Percentiles rank a stretch among this genome's conserved stretches.
phyloP scores from a whole-genome alignment of 495 filamentous ascomycete genomes.

The Penicillium arizonense region DNA sequence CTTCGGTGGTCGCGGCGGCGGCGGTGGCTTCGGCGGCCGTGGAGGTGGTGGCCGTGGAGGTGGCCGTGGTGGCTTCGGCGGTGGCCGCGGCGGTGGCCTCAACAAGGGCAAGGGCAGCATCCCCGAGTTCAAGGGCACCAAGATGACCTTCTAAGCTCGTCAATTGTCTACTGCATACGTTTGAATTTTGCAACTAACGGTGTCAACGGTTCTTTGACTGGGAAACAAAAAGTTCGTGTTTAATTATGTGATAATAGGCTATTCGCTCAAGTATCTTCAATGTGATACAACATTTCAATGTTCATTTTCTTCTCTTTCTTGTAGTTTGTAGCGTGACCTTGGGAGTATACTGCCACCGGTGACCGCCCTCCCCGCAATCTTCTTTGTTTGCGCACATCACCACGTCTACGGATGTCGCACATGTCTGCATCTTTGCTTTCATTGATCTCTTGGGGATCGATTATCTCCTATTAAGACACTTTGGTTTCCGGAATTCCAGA shows the following conservation, averaged over 20 bases:
- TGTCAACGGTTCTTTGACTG: slow-evolving; percentile 19
- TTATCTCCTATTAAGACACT: background rate
- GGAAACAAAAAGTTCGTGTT: slow-evolving; percentile 20
- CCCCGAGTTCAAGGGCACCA: slow-evolving; percentile 86
- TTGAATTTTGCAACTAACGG: slow-evolving; percentile 15
- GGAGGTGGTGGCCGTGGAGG: slow-evolving; percentile 53
- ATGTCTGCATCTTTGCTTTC: background rate
- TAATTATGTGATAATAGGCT: slow-evolving; percentile 16
- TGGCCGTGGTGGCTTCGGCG: slow-evolving; percentile 54
- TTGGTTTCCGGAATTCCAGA: background rate
- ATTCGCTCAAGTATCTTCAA: slow-evolving; percentile 15
- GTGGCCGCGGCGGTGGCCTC: slow-evolving; percentile 37
- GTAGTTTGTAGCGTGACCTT: background rate
- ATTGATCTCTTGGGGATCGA: background rate
- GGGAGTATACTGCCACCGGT: background rate
- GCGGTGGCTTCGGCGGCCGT: slow-evolving; percentile 49
- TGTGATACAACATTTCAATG: slow-evolving; percentile 16
- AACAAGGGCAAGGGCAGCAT: slow-evolving; percentile 72
- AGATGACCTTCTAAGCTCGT: slow-evolving; percentile 75
- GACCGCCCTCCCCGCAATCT: slow-evolving; percentile 3
- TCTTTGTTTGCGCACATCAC: background rate
- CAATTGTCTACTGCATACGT: slow-evolving; percentile 10
- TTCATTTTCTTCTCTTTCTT: slow-evolving; percentile 2
- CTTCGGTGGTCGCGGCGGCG: slow-evolving; percentile 50
- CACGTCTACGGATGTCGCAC: too few relatives aligned